Evolutionary conservation across 192 early-diverging fungal genomes (phyloP).

Genomic region (Coemansia sp.): DNA sequence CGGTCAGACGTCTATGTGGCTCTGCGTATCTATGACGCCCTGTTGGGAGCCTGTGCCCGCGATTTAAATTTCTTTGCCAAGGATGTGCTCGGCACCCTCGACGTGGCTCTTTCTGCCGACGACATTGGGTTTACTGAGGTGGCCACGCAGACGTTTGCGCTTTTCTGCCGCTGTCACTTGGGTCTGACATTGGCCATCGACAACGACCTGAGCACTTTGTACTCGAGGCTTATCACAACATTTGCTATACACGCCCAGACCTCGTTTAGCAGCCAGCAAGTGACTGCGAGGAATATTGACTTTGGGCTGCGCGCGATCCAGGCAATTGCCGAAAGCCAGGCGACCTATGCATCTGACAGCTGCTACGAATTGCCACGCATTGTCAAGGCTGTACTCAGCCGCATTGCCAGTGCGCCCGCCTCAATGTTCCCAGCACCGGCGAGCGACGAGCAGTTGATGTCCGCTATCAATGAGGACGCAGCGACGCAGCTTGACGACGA

Average conservation of each 20-base stretch:
- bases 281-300: conserved; percentile 28
- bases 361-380: conserved; percentile 67
- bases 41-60: conserved; percentile 71
- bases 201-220: conserved; percentile 58
- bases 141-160: conserved; percentile 69
- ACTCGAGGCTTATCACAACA: conserved; percentile 60
- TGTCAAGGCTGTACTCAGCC: conserved; percentile 57
- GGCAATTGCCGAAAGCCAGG: conserved; percentile 64
- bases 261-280: background rate
- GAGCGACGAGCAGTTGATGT: conserved; percentile 12
- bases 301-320: conserved; percentile 70
- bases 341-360: conserved; percentile 65
- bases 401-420: conserved; percentile 23
- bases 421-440: background rate
- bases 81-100: conserved; percentile 75
- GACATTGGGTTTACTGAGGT: conserved; percentile 66
- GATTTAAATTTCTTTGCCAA: conserved; percentile 85
- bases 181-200: conserved; percentile 76
- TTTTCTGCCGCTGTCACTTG: conserved; percentile 74
- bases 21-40: conserved; percentile 73
- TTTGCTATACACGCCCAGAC: conserved; percentile 59
- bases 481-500: conserved; percentile 9
- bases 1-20: conserved; percentile 73
- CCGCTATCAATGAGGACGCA: background rate
- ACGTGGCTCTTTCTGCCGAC: conserved; percentile 59